Base-by-base conservation (phyloP, 768 basidiomycete species). In the Lactifluus subvellereus region DNA sequence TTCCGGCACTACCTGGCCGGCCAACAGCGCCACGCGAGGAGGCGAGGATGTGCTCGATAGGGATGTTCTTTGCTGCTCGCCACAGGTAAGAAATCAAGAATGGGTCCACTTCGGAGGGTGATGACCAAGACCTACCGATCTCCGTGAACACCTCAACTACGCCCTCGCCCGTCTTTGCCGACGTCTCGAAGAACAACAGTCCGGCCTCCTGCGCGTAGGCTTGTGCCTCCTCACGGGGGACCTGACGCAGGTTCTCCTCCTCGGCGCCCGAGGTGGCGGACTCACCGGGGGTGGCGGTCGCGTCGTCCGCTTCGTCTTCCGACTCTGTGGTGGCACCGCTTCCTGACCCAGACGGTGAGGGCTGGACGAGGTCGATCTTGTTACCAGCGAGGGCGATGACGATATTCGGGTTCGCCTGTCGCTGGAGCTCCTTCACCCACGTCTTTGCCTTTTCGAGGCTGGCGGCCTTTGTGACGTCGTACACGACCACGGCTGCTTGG, bases 361-460 rank as follows among this genome's bases (percentile, higher is more conserved):
- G 72, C 72, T 89, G 87, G 32, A 92, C 89, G 66, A 96, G 83
- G 78, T 98, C 88, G 66, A 98, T 84, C 77, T 99, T 98, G 83
- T 99, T 99, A 35, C 97, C 97, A 11, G 93, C 94, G 56, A 99
- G 86, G 6, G 96, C 95, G 70, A 99, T 98, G 72, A 99, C 95
- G 72, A 98, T 98, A 74, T 98, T 98, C 40, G 96, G 95, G 73
- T 98, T 97, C 27, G 97, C 97, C 72, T 99, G 97, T 67, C 97
- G 86, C 74, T 99, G 97, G 27, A 99, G 82, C 76, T 99, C 97
- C 78, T 97, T 98, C 62, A 99, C 94, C 97, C 97, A 99, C 35
- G 95, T 94, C 79, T 98, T 98, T 59, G 97, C 97, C 75, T 98
- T 98, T 75, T 98, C 96, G 62, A 99, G 81, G 71, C 94, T 96